Base-by-base conservation (phyloP, 1,284 basidiomycete species). In the Ceratobasidium sp. region DNA sequence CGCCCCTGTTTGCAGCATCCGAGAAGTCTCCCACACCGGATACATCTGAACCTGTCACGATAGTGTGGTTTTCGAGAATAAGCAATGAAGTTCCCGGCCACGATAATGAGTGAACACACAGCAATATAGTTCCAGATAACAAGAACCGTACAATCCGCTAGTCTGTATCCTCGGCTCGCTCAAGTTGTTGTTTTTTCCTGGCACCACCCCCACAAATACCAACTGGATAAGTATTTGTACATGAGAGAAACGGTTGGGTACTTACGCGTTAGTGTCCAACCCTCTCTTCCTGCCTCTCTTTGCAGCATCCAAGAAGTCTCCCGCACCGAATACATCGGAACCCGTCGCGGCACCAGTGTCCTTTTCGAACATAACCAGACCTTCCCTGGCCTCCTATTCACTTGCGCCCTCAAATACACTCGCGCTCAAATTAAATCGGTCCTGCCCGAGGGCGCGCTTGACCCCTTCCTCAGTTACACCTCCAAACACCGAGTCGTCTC, bases 341-440 rank as follows among this genome's bases (percentile, higher is more conserved):
- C 71, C 70, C 7, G 67, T 69, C 6, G 66, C 56, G 17, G 75
- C 56, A 26, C 50, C 46, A 0, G 93, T 92, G 83, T 99, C 98
- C 87, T 98, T 98, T 87, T 99, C 98, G 83, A 99, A 99, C 84
- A 98, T 96, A 44, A 99, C 98, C n/a, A 98, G 98, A 0, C 98
- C 96, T 81, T 95, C 93, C 79, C 93, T 87, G 48, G 93, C 88
- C 83, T 95, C 94, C 83, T 95, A 93, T 52, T 95, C 93, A 70
- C 88, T 88, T 3, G 94, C 92, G 62, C 96, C 96, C 84, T 97
- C 94, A 83, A 99, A 99, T 13, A 96, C 96, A 12, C 95, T 92
- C 78, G 91, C 91, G n/a, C 96, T 97, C 40, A 99, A 87, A 23
- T 92, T 93, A 84, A 99, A 99, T 74, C 98, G 90, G 83, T 99